phyloP scores from a whole-genome alignment of 2,329 filamentous ascomycete species.

The Coleophoma cylindrospora region DNA sequence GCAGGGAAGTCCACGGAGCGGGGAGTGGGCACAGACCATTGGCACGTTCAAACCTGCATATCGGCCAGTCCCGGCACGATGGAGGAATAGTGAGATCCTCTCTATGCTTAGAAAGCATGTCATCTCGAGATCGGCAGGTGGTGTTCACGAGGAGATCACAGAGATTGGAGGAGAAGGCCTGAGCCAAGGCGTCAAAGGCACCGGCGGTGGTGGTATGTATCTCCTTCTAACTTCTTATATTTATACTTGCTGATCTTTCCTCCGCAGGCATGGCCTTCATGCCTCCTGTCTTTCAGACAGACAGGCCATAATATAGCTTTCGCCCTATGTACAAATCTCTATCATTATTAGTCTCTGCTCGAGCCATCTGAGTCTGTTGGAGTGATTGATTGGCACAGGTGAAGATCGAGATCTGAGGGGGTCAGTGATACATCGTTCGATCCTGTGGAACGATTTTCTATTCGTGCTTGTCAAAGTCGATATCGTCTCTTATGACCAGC shows the following conservation, averaged over 20 bases:
- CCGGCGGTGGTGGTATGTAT: constrained; percentile 21
- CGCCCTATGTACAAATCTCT: not conserved
- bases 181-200: constrained; percentile 13
- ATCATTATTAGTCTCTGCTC: not conserved
- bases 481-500: no score
- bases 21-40: constrained; percentile 96
- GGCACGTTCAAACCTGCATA: constrained; percentile 94
- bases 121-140: constrained; percentile 59
- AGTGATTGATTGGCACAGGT: not conserved
- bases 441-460: no score
- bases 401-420: no score
- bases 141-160: constrained; percentile 28
- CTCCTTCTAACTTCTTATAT: not conserved
- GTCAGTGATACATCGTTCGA: no score
- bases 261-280: constrained; percentile 28
- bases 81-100: constrained; percentile 80
- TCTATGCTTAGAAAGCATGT: constrained; percentile 76
- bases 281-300: constrained; percentile 26
- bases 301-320: constrained; percentile 7
- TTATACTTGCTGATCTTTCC: constrained; percentile 2
- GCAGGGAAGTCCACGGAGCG: constrained; percentile 38
- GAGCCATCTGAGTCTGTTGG: not conserved
- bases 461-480: no score
- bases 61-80: constrained; percentile 79
- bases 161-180: constrained; percentile 14